Base-by-base conservation (phyloP, 1,284 basidiomycete genomes). In the Albatrellus sp. region DNA sequence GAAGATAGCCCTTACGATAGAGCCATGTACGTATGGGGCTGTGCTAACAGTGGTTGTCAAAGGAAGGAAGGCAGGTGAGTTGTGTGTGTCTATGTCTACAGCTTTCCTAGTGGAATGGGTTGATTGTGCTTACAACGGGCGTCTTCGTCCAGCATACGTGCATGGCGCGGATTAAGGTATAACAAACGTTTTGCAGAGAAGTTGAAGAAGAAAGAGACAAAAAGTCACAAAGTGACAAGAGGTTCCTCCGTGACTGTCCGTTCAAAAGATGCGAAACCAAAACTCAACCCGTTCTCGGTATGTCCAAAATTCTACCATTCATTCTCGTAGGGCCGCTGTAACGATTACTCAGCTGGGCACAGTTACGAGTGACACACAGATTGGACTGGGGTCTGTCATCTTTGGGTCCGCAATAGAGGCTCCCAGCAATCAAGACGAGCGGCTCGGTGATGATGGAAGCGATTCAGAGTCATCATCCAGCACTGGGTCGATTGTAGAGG, bases 1-100 rank as follows among this genome's bases (percentile, higher is more conserved):
- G 82, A 89, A 56, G 68, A 78, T 33, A 90, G 85, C 52, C 73
- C 80, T 7, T 79, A 81, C 69, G 87, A 90, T 56, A 71, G 88
- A 42, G 80, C 77, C 1, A 61, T 90, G 43, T 89, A 89, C 55
- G 68, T 89, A 14, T 90, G 86, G 80, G 86, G 75, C 11, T 90
- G 87, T 54, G 66, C 80, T 3, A 67, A 70, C 20, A 61, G 71
- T 5, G 57, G 64, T 16, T 90, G 87, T 61, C 86, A 90, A 57
- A 67, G 70, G 47, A 78, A 80, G 59, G 64, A 70, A 28, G 84
- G 83, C 54, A 80, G 80, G 81, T 82, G 67, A 63, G 80, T 67
- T 40, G 45, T 50, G 50, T 51, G 43, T 38, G 10, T 24, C 20
- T n/a, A 28, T n/a, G 38, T 42, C 20, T 24, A 7, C 24, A 24